A percentile compares a stretch with the other conserved stretches of the same genome.
These are phyloP conservation scores for Podaxis sp. DNA, from an alignment of 768 basidiomycete genomes.

Conservation along the genomic window DNA sequence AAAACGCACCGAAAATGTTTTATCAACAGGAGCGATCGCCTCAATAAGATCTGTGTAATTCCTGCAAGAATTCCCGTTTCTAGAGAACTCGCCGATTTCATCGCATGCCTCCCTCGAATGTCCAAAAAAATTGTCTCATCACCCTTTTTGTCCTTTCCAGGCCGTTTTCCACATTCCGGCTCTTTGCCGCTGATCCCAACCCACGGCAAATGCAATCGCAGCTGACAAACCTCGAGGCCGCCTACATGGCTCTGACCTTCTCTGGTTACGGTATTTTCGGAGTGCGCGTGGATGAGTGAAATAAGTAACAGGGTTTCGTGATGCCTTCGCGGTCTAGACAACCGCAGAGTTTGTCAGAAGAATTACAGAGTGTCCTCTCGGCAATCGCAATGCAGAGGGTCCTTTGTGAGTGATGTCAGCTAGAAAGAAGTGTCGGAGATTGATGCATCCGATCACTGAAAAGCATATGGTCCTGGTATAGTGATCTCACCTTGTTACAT, in stretches of 20 bases:
- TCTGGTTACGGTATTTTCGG: neutral
- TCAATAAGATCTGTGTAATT: too few relatives aligned
- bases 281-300: neutral
- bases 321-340: neutral
- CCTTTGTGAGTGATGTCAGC: neutral
- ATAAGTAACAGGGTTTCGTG: neutral
- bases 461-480: neutral
- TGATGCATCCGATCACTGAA: neutral
- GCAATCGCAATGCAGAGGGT: neutral
- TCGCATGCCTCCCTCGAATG: too few relatives aligned
- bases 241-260: neutral
- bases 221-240: neutral
- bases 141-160: neutral
- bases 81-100: too few relatives aligned
- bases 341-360: too few relatives aligned
- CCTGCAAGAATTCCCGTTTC: too few relatives aligned
- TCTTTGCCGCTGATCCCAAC: neutral
- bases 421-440: neutral
- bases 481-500: neutral
- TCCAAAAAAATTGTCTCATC: neutral
- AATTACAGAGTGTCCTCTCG: conserved; percentile 2
- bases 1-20: too few relatives aligned
- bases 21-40: too few relatives aligned
- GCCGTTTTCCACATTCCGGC: neutral
- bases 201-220: neutral